Base-by-base conservation (phyloP, 768 basidiomycete species). In the Boletus barrowsii region DNA sequence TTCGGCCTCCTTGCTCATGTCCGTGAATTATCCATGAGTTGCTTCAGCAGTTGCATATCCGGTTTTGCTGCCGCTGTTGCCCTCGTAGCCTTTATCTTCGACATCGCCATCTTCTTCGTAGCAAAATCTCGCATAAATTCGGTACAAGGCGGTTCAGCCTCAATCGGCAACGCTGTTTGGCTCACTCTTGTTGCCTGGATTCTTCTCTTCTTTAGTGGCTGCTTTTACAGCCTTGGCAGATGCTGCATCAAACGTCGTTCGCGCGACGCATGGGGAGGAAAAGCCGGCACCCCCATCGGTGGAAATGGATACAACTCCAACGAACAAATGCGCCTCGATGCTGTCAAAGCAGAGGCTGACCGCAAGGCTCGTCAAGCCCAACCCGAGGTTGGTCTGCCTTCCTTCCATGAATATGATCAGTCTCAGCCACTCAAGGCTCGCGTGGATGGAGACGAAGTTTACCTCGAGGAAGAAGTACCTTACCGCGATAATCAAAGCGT, bases 101-200 rank as follows among this genome's bases (percentile, higher is more conserved):
- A 99, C 70, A 73, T 98, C 54, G 88, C 82, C 60, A 75, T 97
- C 53, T 98, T 98, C 75, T 93, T 91, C 76, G 73, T 96, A 52
- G 90, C 90, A 54, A 93, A 87, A 66, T 75, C 88, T 42, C 83
- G 94, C 49, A 88, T 99, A 69, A 88, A 90, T 68, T 56, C 63
- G 17, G 80, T 84, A n/a, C 61, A 76, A 5, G 86, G 93, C 18
- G 93, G 90, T 6, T 77, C 77, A 0, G 94, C 96, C 0, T 73
- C 77, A 18, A 87, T 95, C 9, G 95, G 95, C n/a, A 87, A 80
- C 54, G 93, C 89, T 20, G 81, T 95, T 41, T 98, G 95, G 95
- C 75, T 98, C 43, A 93, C 91, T 3, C 81, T 98, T 33, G 87
- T 83, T 2, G 90, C 92, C 1, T 93, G 88, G 81, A 24, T 95